phyloP scores from a whole-genome alignment of 1,284 basidiomycete genomes.

The Xerocomus minutiporus region DNA sequence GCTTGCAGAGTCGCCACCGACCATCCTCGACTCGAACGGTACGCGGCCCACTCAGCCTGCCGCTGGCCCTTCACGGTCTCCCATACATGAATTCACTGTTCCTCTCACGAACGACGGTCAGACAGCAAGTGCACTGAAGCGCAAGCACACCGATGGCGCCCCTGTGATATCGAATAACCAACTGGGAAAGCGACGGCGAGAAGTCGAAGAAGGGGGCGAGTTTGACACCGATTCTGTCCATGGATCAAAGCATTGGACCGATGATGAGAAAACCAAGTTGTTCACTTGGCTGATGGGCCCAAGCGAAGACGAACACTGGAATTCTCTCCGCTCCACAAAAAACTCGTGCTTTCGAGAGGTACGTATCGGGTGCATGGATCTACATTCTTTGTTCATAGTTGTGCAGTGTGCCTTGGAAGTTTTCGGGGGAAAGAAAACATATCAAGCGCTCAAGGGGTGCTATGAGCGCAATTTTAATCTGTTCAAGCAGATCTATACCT shows the following conservation, averaged over 20 bases:
- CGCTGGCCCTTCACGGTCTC: conserved; percentile 30
- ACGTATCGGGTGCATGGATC: conserved; percentile 17
- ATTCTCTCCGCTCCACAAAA: conserved; percentile 65
- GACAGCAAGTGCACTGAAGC: conserved; percentile 36
- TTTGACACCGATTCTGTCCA: conserved; percentile 50
- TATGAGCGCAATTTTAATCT: conserved; percentile 76
- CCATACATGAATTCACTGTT: conserved; percentile 33
- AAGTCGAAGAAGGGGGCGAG: conserved; percentile 40
- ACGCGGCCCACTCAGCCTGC: conserved; percentile 27
- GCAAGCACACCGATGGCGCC: conserved; percentile 46
- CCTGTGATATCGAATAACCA: conserved; percentile 34
- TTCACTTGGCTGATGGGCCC: conserved; percentile 70
- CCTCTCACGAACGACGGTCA: conserved; percentile 27
- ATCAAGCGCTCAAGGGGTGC: conserved; percentile 74
- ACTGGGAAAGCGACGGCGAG: conserved; percentile 46
- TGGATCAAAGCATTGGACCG: conserved; percentile 76
- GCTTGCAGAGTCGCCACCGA: conserved; percentile 32
- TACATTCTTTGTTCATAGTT: conserved; percentile 5
- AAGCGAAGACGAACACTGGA: conserved; percentile 70
- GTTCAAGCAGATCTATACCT: conserved; percentile 71
- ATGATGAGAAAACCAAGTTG: conserved; percentile 68
- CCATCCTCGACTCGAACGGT: conserved; percentile 30
- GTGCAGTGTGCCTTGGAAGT: conserved; percentile 60
- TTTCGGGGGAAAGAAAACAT: conserved; percentile 69
- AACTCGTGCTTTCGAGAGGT: conserved; percentile 76